phyloP scores from a whole-genome alignment of 108 stramenopile genomes.

The Schizochytrium sp. region DNA sequence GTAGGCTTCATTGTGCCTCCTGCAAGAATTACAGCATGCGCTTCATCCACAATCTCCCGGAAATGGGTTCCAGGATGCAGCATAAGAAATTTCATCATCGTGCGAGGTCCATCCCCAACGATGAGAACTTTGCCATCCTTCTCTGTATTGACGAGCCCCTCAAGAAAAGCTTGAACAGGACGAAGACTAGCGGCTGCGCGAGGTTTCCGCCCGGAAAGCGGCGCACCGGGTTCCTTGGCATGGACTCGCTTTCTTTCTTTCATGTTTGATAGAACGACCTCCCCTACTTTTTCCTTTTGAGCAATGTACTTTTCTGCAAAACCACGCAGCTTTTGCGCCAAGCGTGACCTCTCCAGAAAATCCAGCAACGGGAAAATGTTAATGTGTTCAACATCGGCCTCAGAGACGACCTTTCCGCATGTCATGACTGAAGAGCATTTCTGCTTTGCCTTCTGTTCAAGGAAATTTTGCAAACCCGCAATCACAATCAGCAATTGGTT shows the following conservation, averaged over 20 bases:
- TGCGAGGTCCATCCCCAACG: conserved; percentile 62
- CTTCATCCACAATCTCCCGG: conserved; percentile 81
- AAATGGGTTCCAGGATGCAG: conserved; percentile 88
- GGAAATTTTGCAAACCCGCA: conserved; percentile 76
- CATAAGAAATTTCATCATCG: conserved; percentile 78
- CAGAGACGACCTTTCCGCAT: conserved; percentile 84
- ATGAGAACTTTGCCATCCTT: conserved; percentile 73
- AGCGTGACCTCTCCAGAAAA: conserved; percentile 84
- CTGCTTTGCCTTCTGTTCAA: conserved; percentile 21
- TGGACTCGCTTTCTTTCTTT: not conserved
- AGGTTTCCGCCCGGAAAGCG: not conserved
- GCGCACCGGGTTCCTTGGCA: conserved; percentile 45
- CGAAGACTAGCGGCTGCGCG: not conserved
- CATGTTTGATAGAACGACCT: not conserved
- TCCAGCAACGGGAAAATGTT: conserved; percentile 90
- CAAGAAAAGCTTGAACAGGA: conserved; percentile 24
- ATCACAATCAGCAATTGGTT: conserved; percentile 85
- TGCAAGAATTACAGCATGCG: conserved; percentile 90
- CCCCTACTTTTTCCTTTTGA: conserved; percentile 22
- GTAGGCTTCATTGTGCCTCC: conserved; percentile 97
- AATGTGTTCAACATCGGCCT: conserved; percentile 84
- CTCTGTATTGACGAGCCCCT: conserved; percentile 19
- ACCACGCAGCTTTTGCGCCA: conserved; percentile 89
- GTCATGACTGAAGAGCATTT: conserved; percentile 65
- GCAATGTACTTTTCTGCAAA: conserved; percentile 73